These are phyloP conservation scores for Monosporascus sp. DNA, from an alignment of 2,329 filamentous ascomycete genomes.

Conservation along the genomic window DNA sequence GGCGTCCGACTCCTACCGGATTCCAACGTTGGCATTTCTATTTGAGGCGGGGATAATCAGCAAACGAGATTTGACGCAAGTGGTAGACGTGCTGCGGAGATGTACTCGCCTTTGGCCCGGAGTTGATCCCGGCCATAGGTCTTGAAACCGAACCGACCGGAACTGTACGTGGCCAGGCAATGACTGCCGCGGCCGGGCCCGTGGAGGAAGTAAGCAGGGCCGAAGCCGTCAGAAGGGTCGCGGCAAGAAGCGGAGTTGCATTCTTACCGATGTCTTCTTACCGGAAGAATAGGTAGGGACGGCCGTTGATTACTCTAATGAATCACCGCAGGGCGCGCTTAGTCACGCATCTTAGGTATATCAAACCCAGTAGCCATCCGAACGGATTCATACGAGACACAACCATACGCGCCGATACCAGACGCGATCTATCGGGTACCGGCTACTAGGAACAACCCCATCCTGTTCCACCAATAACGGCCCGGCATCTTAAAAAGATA, in stretches of 20 bases:
- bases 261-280: neutral
- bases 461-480: neutral
- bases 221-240: neutral
- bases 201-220: neutral
- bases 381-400: neutral
- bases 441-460: neutral
- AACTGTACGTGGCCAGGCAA: conserved; percentile 21
- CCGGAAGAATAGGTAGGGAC: neutral
- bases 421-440: neutral
- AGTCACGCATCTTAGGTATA: neutral
- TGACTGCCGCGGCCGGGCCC: conserved; percentile 5
- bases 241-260: neutral
- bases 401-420: neutral
- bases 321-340: neutral
- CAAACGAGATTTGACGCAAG: neutral
- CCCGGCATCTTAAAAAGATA: too few species aligned
- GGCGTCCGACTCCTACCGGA: conserved; percentile 38
- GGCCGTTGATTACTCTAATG: neutral
- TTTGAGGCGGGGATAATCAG: neutral
- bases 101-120: conserved; percentile 25
- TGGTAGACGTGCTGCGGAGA: neutral
- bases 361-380: neutral
- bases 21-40: conserved; percentile 33
- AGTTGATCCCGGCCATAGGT: conserved; percentile 32
- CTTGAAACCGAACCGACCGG: conserved; percentile 21